Evolutionary conservation across 305 asterid species (phyloP).

Genomic region (Fraxinus nigra): DNA sequence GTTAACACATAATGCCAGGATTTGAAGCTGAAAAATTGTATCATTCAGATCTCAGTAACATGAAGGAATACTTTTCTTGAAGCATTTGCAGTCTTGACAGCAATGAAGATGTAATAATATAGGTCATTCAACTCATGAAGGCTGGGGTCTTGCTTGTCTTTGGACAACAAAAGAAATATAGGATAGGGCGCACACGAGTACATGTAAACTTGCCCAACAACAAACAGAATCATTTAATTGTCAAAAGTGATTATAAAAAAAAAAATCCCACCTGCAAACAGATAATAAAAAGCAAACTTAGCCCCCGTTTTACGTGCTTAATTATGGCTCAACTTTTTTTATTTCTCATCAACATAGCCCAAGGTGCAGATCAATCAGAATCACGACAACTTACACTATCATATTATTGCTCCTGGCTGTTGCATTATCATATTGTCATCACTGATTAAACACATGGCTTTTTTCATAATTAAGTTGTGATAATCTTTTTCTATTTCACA

Average conservation of each 20-base stretch:
- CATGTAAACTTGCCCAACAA: neutral
- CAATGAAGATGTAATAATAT: neutral
- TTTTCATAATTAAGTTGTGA: neutral
- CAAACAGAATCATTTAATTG: neutral
- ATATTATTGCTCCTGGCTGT: neutral
- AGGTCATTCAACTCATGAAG: neutral
- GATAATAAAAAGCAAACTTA: neutral
- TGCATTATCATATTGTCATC: neutral
- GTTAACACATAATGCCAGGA: neutral
- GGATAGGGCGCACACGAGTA: neutral
- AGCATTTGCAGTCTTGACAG: neutral
- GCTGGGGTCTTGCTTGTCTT: conserved; percentile 14
- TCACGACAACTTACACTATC: neutral
- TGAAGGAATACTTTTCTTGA: neutral
- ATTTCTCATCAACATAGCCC: neutral
- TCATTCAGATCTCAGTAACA: conserved; percentile 15
- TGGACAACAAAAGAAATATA: conserved; percentile 10
- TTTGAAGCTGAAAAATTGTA: neutral
- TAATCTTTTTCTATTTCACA: neutral
- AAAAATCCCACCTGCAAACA: neutral
- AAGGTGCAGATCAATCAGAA: neutral
- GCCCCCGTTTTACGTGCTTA: neutral
- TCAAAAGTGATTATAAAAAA: neutral
- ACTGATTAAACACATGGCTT: neutral
- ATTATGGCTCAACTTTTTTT: neutral